Conservation (phyloP, 768 basidiomycete species). For the Coprinopsis strossmayeri region DNA sequence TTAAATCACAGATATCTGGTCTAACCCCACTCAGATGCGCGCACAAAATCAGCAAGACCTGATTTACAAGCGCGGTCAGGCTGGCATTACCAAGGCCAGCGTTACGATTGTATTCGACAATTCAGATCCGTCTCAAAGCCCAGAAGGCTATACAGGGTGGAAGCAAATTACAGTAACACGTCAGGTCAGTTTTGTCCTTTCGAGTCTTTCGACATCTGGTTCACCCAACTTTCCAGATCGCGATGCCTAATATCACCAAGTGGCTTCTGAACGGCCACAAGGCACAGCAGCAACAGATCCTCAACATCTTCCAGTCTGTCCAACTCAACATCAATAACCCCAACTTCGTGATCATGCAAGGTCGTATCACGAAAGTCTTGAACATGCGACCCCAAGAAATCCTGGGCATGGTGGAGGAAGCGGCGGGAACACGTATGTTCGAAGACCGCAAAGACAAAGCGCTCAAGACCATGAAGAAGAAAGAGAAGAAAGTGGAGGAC, state of each 20-base stretch:
- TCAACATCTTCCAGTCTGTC: slow-evolving; percentile 91
- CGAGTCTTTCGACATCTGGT: not conserved
- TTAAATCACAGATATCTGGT: not conserved
- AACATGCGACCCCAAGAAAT: slow-evolving; percentile 99
- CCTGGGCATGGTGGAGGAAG: slow-evolving; percentile 97
- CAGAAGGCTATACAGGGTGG: slow-evolving; percentile 70
- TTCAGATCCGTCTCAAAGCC: slow-evolving; percentile 79
- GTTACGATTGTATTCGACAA: slow-evolving; percentile 99
- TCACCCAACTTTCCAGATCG: slow-evolving; percentile 49
- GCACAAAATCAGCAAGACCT: slow-evolving; percentile 95
- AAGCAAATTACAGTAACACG: slow-evolving; percentile 95
- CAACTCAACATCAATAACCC: slow-evolving; percentile 99
- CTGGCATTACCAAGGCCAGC: slow-evolving; percentile 93
- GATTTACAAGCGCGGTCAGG: slow-evolving; percentile 98
- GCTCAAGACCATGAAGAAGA: slow-evolving; percentile 92
- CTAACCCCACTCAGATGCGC: slow-evolving; percentile 59
- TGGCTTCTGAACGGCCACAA: slow-evolving; percentile 97
- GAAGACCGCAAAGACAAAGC: slow-evolving; percentile 98
- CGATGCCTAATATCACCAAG: slow-evolving; percentile 88
- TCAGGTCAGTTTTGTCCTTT: slow-evolving; percentile 48
- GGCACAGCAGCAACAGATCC: slow-evolving; percentile 74
- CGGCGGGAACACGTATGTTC: slow-evolving; percentile 98
- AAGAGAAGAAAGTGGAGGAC: slow-evolving; percentile 93
- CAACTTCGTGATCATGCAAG: slow-evolving; percentile 99
- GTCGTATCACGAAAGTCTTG: slow-evolving; percentile 96